Base-by-base conservation (phyloP, 2,329 filamentous ascomycete genomes). In the Trichoderma aggressivum region DNA sequence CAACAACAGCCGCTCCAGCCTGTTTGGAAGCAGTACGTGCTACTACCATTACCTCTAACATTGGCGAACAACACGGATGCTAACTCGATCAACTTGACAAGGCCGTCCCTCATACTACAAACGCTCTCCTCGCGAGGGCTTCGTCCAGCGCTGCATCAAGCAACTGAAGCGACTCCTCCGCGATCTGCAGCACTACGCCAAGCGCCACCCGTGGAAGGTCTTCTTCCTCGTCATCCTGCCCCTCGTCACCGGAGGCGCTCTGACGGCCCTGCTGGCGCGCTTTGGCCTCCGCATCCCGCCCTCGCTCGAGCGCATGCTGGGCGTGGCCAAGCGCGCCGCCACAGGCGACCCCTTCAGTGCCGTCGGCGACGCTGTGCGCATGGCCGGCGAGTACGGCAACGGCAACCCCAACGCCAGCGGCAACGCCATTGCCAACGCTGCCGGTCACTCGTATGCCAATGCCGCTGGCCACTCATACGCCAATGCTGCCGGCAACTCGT, bases 171-270 rank as follows among this genome's bases (percentile, higher is more conserved):
- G 91, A 56, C 88, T 97, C 73, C 83, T 97, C 71, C 91, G 92
- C 77, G 91, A 97, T 79, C 89, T 98, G 10, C 86, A 91, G 79
- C 88, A 91, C 79, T 97, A 95, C 82, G 92, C 93, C 77, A 91
- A 93, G 79, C 87, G 89, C 47, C 91, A 98, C 82, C 95, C 94
- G 0, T 83, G 94, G 78, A 97, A 97, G 83, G 92, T 97, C 61
- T 92, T 98, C 84, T 86, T 93, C 85, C 88, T 94, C 73, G 91
- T 97, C 73, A 87, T 98, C 77, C 89, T 98, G 87, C 95, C 95
- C 11, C 86, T 98, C 71, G 84, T 98, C 77, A 94, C 91, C 1
- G 93, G 93, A 65, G 95, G 95, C 36, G 91, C 93, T 32, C 82
- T 98, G 75, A 90, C 90, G 10, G 92, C 91, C 60, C 84, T 98